Evolutionary conservation across 176 grass and related monocot species (phyloP).

Genomic region (Eremochloa ophiuroides): DNA sequence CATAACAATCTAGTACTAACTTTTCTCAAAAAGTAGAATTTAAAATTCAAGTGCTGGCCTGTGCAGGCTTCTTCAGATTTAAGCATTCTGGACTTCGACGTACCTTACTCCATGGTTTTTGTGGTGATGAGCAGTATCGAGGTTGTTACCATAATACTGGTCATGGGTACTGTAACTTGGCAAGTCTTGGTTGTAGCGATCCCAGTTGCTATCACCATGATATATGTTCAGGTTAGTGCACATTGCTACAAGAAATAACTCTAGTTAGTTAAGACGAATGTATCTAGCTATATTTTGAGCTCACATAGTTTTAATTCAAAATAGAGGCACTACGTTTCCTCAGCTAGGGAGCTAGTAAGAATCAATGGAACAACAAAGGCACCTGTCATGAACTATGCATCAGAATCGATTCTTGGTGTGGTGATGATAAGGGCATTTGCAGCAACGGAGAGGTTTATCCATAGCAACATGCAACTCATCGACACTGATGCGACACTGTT

Average conservation of each 20-base stretch:
- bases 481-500: slow-evolving; percentile 80
- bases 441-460: slow-evolving; percentile 61
- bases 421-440: slow-evolving; percentile 73
- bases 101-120: slow-evolving; percentile 86
- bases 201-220: slow-evolving; percentile 55
- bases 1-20: neutral
- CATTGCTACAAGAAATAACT: neutral
- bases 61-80: slow-evolving; percentile 93
- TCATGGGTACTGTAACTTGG: slow-evolving; percentile 82
- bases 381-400: slow-evolving; percentile 85
- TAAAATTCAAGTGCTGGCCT: neutral
- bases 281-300: neutral
- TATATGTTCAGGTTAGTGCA: slow-evolving; percentile 66
- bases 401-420: slow-evolving; percentile 71
- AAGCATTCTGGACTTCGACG: slow-evolving; percentile 90
- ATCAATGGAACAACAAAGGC: slow-evolving; percentile 97
- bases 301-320: slow-evolving; percentile 17
- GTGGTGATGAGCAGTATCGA: slow-evolving; percentile 45
- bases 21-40: neutral
- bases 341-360: slow-evolving; percentile 88
- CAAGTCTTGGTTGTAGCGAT: slow-evolving; percentile 75
- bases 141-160: slow-evolving; percentile 29
- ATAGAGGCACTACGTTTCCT: slow-evolving; percentile 77
- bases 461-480: slow-evolving; percentile 62
- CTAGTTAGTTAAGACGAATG: neutral